Evolutionary conservation across 2,329 filamentous ascomycete species (phyloP).

Genomic region (Sporothrix brunneoviolacea): DNA sequence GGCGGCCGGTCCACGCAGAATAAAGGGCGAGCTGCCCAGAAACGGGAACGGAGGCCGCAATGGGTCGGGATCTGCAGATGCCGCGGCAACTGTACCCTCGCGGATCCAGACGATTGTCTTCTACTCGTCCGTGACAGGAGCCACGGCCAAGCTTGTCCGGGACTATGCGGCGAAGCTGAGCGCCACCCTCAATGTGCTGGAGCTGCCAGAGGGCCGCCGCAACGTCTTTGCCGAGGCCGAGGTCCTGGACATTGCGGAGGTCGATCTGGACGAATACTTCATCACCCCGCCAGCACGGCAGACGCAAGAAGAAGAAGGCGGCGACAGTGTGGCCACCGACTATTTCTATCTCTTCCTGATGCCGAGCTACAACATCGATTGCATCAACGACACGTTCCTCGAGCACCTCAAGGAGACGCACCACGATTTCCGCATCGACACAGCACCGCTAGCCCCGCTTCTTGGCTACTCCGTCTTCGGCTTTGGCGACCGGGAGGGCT

Average conservation of each 20-base stretch:
- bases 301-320: constrained; percentile 31
- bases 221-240: constrained; percentile 48
- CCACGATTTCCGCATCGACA: constrained; percentile 94
- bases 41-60: constrained; percentile 25
- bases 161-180: constrained; percentile 53
- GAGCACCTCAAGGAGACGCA: constrained; percentile 87
- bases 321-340: constrained; percentile 38
- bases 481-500: constrained; percentile 83
- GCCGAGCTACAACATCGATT: constrained; percentile 93
- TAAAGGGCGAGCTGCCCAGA: constrained; percentile 34
- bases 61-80: too few relatives aligned
- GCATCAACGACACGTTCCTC: constrained; percentile 79
- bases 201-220: background rate
- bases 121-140: constrained; percentile 82
- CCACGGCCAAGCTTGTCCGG: constrained; percentile 67
- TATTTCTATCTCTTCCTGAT: constrained; percentile 79
- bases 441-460: constrained; percentile 67
- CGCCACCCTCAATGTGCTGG: constrained; percentile 32
- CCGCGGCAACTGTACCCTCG: too few relatives aligned
- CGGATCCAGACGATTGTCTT: constrained; percentile 71
- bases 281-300: constrained; percentile 70
- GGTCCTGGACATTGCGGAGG: constrained; percentile 70
- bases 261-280: constrained; percentile 93
- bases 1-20: constrained; percentile 36
- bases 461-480: constrained; percentile 92